These are phyloP conservation scores for Pueraria montana DNA, from an alignment of 306 rosid genomes.

Conservation along the genomic window DNA sequence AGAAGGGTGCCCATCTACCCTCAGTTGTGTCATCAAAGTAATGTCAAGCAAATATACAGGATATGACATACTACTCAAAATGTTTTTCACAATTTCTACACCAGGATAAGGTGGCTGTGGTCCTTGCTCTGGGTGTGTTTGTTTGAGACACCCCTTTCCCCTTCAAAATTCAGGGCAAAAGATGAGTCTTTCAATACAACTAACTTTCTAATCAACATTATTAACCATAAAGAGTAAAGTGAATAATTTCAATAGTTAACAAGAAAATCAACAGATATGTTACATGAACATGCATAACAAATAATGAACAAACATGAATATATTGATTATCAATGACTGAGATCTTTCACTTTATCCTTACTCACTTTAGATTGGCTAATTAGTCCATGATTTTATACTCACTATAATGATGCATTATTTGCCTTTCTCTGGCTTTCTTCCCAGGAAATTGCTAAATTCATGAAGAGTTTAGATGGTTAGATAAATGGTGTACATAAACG, in stretches of 20 bases:
- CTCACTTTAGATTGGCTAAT: no score
- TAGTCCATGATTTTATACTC: not conserved
- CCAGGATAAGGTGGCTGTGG: conserved; percentile 54
- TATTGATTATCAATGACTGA: no score
- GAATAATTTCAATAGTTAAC: no score
- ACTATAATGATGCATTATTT: not conserved
- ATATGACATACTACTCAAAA: conserved; percentile 49
- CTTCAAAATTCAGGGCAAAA: conserved; percentile 32
- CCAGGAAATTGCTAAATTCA: conserved; percentile 12
- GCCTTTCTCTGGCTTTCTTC: not conserved
- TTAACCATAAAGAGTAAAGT: not conserved
- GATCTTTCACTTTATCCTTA: no score
- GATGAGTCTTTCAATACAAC: not conserved
- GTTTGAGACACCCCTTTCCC: conserved; percentile 50
- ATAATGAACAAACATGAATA: no score
- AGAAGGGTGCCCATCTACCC: conserved; percentile 85
- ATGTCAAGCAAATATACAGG: conserved; percentile 70
- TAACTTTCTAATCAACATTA: not conserved
- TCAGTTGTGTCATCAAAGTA: conserved; percentile 71
- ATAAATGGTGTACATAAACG: no score
- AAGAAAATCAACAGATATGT: no score
- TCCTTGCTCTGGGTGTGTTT: conserved; percentile 58
- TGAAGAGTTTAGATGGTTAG: no score
- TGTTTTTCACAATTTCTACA: conserved; percentile 58
- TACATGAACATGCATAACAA: no score